Conservation (phyloP, 2,329 filamentous ascomycete genomes). For the Microcera coccophila region DNA sequence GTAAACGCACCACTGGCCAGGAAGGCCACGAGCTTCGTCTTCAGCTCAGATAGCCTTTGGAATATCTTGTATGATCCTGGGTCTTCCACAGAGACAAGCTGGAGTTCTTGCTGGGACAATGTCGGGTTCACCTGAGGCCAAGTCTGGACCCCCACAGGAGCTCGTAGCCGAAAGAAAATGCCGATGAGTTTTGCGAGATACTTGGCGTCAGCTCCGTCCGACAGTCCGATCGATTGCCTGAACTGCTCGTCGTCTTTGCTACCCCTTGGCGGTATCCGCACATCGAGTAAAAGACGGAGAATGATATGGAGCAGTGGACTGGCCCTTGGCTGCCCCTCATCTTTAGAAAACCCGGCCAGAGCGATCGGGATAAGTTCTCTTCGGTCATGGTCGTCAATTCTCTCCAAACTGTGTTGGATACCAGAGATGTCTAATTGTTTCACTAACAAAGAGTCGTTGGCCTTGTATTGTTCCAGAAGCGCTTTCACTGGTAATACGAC, state of each 20-base stretch:
- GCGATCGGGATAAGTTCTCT: constrained; percentile 64
- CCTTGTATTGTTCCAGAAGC: constrained; percentile 84
- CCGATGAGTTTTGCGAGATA: constrained; percentile 74
- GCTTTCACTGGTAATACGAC: constrained; percentile 81
- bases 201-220: constrained; percentile 62
- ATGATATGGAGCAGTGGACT: constrained; percentile 77
- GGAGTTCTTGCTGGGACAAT: constrained; percentile 27
- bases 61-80: constrained; percentile 61
- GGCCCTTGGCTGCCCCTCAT: constrained; percentile 29
- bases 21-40: constrained; percentile 60
- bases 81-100: constrained; percentile 29
- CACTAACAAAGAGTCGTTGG: constrained; percentile 67
- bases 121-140: constrained; percentile 34
- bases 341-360: constrained; percentile 30
- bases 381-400: constrained; percentile 55
- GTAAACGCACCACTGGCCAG: constrained; percentile 82
- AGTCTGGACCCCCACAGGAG: constrained; percentile 29
- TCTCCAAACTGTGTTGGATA: constrained; percentile 71
- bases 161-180: constrained; percentile 58
- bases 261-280: constrained; percentile 70
- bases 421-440: constrained; percentile 86
- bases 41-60: constrained; percentile 42
- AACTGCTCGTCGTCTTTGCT: constrained; percentile 73
- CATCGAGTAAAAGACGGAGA: constrained; percentile 67
- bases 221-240: constrained; percentile 62